Conservation (phyloP, 306 rosid genomes). For the Gastrolobium villosum region DNA sequence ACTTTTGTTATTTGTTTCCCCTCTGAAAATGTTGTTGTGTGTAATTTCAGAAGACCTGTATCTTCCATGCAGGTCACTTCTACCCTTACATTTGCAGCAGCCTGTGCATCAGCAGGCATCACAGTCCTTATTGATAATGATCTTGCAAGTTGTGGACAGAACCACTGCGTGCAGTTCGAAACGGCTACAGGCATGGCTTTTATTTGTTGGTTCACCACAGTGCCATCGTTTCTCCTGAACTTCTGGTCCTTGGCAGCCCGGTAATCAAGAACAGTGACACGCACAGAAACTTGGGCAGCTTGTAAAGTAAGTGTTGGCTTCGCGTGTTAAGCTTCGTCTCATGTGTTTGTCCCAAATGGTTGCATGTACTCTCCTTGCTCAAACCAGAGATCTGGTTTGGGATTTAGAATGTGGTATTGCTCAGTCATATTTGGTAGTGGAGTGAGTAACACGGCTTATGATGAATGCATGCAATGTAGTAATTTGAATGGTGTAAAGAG, state of each 20-base stretch:
- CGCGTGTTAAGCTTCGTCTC: slow-evolving; percentile 17
- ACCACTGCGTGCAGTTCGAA: slow-evolving; percentile 84
- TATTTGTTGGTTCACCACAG: slow-evolving; percentile 79
- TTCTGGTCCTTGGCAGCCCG: slow-evolving; percentile 84
- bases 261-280: slow-evolving; percentile 41
- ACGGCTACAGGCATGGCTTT: slow-evolving; percentile 93
- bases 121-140: slow-evolving; percentile 93
- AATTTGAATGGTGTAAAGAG: slow-evolving; percentile 33
- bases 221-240: slow-evolving; percentile 86
- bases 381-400: slow-evolving; percentile 39
- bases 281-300: slow-evolving; percentile 35
- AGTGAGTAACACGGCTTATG: not conserved
- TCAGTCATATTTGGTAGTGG: slow-evolving; percentile 9
- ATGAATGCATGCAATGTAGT: slow-evolving; percentile 6
- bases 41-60: slow-evolving; percentile 41
- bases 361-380: slow-evolving; percentile 33
- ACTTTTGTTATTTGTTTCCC: slow-evolving; percentile 17
- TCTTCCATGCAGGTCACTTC: slow-evolving; percentile 73
- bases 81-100: slow-evolving; percentile 90
- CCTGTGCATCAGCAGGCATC: slow-evolving; percentile 97
- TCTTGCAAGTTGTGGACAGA: slow-evolving; percentile 65
- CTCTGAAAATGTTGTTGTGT: slow-evolving; percentile 29
- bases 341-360: slow-evolving; percentile 31
- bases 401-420: slow-evolving; percentile 24
- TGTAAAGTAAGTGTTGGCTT: slow-evolving; percentile 41